Percentiles rank a stretch among this genome's conserved stretches.
Evolutionary conservation across 2,329 filamentous ascomycete genomes (phyloP).

Genomic region (Rutstroemia sp.): DNA sequence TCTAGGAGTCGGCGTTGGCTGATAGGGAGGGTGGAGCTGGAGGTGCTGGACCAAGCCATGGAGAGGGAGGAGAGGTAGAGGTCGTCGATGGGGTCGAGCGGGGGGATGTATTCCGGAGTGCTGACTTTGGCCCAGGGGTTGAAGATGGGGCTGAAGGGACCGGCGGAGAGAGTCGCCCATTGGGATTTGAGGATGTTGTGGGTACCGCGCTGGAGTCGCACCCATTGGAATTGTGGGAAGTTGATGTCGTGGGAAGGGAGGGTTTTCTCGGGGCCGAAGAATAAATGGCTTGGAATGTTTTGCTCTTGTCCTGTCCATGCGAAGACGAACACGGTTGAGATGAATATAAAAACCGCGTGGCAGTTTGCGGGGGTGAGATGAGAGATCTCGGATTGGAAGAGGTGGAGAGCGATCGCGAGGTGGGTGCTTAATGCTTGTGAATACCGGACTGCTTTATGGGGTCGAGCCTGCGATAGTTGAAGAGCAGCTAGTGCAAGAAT

Average conservation of each 20-base stretch:
- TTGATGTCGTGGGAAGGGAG: neutral
- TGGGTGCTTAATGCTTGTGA: conserved; percentile 27
- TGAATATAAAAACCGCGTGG: conserved; percentile 29
- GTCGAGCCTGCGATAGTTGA: conserved; percentile 29
- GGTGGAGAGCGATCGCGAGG: conserved; percentile 25
- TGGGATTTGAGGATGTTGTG: conserved; percentile 17
- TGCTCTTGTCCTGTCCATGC: conserved; percentile 25
- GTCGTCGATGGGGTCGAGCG: conserved; percentile 14
- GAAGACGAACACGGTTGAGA: conserved; percentile 29
- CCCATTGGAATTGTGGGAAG: conserved; percentile 25
- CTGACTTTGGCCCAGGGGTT: conserved; percentile 17
- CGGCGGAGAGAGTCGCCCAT: conserved; percentile 18
- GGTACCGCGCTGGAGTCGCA: conserved; percentile 28
- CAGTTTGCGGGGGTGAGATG: conserved; percentile 32
- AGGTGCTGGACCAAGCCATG: conserved; percentile 13
- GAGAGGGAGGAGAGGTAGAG: conserved; percentile 13
- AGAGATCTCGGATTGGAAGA: conserved; percentile 37
- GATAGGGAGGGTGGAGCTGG: neutral
- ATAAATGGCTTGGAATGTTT: conserved; percentile 24
- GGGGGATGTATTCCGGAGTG: conserved; percentile 10
- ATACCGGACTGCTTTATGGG: conserved; percentile 17
- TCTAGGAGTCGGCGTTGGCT: conserved; percentile 12
- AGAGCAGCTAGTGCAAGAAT: conserved; percentile 31
- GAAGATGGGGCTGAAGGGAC: conserved; percentile 22
- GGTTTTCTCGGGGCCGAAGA: conserved; percentile 27